Evolutionary conservation across 2,329 filamentous ascomycete species (phyloP), one percentile per base, ranked within the genome.

Genomic region (Ceratocystis albifundus): DNA sequence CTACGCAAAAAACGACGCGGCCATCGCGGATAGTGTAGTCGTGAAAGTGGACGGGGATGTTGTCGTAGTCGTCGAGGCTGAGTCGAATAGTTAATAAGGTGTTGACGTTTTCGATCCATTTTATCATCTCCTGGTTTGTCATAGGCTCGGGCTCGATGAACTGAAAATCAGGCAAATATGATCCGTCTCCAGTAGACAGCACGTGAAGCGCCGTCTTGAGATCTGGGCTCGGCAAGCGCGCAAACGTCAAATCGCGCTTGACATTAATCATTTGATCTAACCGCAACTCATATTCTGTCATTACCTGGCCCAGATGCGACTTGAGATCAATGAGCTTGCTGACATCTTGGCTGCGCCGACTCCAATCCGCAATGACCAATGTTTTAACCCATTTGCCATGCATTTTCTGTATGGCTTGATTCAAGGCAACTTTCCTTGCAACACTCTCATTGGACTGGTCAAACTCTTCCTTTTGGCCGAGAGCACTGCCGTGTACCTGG

Each of bases 341-440:
- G 71, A 97, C 89, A 71, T 88, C 85, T 48, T 85, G 81, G 44
- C 88, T 85, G 74, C 89, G 87, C 72, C 88, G 83, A 73, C 88
- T 89, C 94, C 94, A 99, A 76, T 94, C 88, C 1, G 88, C 86
- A 61, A 99, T 86, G 25, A 99, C 90, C 22, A 96, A 80, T 6
- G 92, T 84, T 77, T 99, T 97, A 74, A 96, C 90, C 80, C 95
- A 97, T 77, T 90, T 90, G 36, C 87, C 85, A 72, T 96, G 87
- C 72, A 88, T 84, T 25, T 85, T 83, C 73, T 93, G 87, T 7
- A 88, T 85, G 76, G 94, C 96, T 55, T 88, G 84, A 68, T 96
- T 76, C 65, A 96, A 75, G 45, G 80, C 76, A 32, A 84, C 77
- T 76, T 96, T 96, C 77, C 96, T 96, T 41, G 82, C 79, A 12